phyloP scores from a whole-genome alignment of 306 rosid genomes.

The Mucuna pruriens region DNA sequence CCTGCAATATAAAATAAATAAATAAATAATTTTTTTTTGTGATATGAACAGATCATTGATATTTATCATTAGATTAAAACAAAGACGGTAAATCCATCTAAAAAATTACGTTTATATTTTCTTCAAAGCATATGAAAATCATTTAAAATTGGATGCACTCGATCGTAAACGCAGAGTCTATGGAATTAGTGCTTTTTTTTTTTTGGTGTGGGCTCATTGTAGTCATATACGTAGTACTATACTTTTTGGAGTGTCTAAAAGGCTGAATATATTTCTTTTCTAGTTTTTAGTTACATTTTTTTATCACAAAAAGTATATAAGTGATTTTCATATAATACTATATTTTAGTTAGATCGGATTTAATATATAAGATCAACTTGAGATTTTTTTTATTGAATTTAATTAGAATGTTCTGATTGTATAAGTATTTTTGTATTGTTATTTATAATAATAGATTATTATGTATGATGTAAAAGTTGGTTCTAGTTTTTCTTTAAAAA shows the following conservation, averaged over 20 bases:
- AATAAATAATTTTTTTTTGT: not conserved
- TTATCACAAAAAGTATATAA: not conserved
- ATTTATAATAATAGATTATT: too few species aligned
- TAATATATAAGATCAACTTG: not conserved
- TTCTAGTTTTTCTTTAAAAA: too few species aligned
- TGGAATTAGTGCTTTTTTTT: too few species aligned
- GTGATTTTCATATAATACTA: not conserved
- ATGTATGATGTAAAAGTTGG: too few species aligned
- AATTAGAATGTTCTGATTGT: not conserved
- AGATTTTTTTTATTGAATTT: not conserved
- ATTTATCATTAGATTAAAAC: slow-evolving; percentile 10
- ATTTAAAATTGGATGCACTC: slow-evolving; percentile 9
- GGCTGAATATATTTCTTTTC: not conserved
- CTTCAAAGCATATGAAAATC: not conserved
- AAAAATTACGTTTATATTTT: not conserved
- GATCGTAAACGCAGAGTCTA: too few species aligned
- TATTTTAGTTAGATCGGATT: not conserved
- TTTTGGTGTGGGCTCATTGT: too few species aligned
- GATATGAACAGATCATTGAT: not conserved
- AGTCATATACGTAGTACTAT: too few species aligned
- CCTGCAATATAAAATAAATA: not conserved
- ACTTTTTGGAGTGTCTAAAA: slow-evolving; percentile 28
- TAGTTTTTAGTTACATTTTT: not conserved
- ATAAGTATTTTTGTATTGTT: not conserved
- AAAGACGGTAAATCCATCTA: slow-evolving; percentile 10